Evolutionary conservation across 345 rosid species (phyloP).

Genomic region (Syzygium aromaticum): DNA sequence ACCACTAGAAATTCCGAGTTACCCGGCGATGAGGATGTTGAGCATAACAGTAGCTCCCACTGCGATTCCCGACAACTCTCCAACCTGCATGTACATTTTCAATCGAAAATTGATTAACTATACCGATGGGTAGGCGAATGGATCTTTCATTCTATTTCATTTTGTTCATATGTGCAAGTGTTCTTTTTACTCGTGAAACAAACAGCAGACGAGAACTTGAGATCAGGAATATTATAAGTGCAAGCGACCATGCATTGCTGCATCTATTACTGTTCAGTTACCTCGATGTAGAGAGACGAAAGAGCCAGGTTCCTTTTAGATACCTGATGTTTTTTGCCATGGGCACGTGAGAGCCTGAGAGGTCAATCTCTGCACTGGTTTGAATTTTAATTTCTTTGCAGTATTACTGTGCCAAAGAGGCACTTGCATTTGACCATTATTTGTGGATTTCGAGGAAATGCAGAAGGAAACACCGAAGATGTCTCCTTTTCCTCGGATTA

Average conservation of each 20-base stretch:
- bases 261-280: neutral
- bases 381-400: neutral
- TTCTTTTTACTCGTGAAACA: neutral
- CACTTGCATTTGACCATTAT: neutral
- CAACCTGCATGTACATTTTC: conserved; percentile 35
- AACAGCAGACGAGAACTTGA: neutral
- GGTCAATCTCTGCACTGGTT: neutral
- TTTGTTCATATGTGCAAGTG: neutral
- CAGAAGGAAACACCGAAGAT: neutral
- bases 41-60: conserved; percentile 96
- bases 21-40: conserved; percentile 88
- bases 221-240: neutral
- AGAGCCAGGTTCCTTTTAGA: neutral
- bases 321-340: neutral
- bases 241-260: neutral
- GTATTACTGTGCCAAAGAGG: neutral
- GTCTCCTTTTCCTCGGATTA: neutral
- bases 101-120: neutral
- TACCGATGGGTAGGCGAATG: neutral
- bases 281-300: neutral
- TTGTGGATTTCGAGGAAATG: neutral
- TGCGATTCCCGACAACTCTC: conserved; percentile 86
- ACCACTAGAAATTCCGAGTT: neutral
- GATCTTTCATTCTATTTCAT: neutral
- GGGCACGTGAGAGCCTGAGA: neutral